phyloP scores from a whole-genome alignment of 495 filamentous ascomycete species.

The Hypoxylon crocopeplum region DNA sequence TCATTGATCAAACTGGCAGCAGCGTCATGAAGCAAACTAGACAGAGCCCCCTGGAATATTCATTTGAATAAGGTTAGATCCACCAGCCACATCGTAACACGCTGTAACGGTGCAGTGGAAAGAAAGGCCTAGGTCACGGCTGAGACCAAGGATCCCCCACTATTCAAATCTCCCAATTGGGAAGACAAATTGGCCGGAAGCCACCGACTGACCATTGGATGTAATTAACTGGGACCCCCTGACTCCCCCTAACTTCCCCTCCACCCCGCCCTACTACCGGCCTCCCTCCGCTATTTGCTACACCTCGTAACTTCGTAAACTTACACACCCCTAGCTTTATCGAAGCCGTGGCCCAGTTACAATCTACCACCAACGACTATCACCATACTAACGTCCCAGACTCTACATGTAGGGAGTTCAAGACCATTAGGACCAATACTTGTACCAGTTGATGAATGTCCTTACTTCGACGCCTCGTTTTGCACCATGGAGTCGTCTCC shows the following conservation, averaged over 20 bases:
- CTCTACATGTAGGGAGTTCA: too few species aligned
- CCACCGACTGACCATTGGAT: slow-evolving; percentile 5
- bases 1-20: background rate
- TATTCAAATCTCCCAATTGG: slow-evolving; percentile 12
- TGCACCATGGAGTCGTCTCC: slow-evolving; percentile 52
- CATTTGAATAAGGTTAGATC: background rate
- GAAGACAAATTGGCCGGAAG: slow-evolving; percentile 18
- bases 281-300: too few species aligned
- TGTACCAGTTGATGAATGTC: background rate
- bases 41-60: background rate
- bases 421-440: background rate
- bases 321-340: too few species aligned
- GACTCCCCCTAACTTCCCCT: too few species aligned
- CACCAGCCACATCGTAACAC: slow-evolving; percentile 12
- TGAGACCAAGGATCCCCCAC: slow-evolving; percentile 2
- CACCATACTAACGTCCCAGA: too few species aligned
- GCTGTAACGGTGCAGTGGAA: too few species aligned
- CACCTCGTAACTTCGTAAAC: too few species aligned
- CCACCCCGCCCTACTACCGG: too few species aligned
- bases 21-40: slow-evolving; percentile 4
- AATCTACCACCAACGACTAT: too few species aligned
- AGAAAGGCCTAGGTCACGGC: background rate
- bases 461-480: background rate
- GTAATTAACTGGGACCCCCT: too few species aligned
- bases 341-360: too few species aligned